phyloP scores from a whole-genome alignment of 768 basidiomycete genomes.

The Lactarius tabidus region DNA sequence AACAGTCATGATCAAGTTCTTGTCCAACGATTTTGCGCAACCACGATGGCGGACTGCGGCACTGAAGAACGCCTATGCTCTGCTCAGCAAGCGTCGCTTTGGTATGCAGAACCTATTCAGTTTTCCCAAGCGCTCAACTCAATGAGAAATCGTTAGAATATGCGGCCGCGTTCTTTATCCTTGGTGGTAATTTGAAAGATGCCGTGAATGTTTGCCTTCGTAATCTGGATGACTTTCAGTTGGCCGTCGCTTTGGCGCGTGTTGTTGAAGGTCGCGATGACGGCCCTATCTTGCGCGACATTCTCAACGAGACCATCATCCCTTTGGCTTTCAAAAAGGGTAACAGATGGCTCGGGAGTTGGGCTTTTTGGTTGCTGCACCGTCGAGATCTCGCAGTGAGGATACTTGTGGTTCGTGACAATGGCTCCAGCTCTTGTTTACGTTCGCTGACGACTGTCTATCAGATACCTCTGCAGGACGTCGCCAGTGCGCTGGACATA shows the following conservation, averaged over 20 bases:
- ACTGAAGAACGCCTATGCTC: constrained; percentile 91
- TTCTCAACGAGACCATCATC: constrained; percentile 71
- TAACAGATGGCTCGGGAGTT: constrained; percentile 90
- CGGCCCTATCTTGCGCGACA: constrained; percentile 66
- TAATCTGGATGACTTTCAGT: constrained; percentile 85
- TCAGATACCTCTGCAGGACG: constrained; percentile 74
- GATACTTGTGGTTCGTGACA: constrained; percentile 68
- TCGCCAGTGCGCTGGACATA: constrained; percentile 55
- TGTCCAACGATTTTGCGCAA: constrained; percentile 83
- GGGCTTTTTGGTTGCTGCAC: constrained; percentile 95
- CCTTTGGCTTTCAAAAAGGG: constrained; percentile 83
- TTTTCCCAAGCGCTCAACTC: not conserved
- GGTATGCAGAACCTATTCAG: constrained; percentile 50
- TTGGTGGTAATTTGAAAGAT: constrained; percentile 84
- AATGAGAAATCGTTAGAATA: constrained; percentile 57
- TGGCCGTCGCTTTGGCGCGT: constrained; percentile 84
- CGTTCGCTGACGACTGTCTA: constrained; percentile 4
- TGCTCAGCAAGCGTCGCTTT: constrained; percentile 87
- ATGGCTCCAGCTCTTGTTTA: not conserved
- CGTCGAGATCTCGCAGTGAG: constrained; percentile 86
- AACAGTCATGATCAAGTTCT: constrained; percentile 81
- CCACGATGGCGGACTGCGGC: constrained; percentile 90
- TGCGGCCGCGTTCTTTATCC: constrained; percentile 96
- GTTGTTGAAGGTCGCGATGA: constrained; percentile 79
- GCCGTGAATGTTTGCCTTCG: constrained; percentile 87